A percentile compares a stretch with the other conserved stretches of the same genome.
Conservation (phyloP, 257 asterid genomes). For the Solanum peruvianum region DNA sequence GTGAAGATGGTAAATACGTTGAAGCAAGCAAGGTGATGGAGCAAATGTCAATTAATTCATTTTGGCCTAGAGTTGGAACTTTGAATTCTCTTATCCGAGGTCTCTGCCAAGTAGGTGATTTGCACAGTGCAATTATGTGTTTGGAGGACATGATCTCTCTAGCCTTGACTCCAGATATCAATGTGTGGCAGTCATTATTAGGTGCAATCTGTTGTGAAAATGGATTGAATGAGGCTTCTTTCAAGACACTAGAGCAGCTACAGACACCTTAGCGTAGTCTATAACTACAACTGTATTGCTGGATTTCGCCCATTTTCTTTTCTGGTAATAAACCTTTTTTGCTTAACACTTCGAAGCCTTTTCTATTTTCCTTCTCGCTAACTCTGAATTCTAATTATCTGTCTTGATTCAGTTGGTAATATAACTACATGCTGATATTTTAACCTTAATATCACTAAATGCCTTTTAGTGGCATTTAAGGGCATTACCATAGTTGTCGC, state of each 20-base stretch:
- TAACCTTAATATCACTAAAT: background rate
- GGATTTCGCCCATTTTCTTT: background rate
- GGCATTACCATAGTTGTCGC: background rate
- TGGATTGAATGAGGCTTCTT: slow-evolving; percentile 4
- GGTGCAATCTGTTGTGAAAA: slow-evolving; percentile 38
- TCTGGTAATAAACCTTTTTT: background rate
- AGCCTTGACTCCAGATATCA: slow-evolving; percentile 42
- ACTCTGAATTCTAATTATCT: background rate
- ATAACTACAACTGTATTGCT: background rate
- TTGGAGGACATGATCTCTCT: slow-evolving; percentile 85
- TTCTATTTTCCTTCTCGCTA: background rate
- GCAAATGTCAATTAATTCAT: slow-evolving; percentile 42
- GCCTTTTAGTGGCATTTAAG: background rate
- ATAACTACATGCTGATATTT: background rate
- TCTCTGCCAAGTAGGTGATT: slow-evolving; percentile 43
- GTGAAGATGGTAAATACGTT: slow-evolving; percentile 47
- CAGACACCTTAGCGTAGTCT: background rate
- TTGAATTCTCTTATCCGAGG: slow-evolving; percentile 43
- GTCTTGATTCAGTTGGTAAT: background rate
- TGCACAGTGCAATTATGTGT: slow-evolving; percentile 60
- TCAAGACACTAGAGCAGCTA: slow-evolving; percentile 3
- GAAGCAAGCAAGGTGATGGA: slow-evolving; percentile 66
- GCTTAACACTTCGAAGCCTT: background rate
- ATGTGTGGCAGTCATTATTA: slow-evolving; percentile 59
- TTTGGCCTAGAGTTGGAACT: slow-evolving; percentile 46